Percentiles rank a stretch among this genome's conserved stretches.
Evolutionary conservation across 148 eudicot genomes (phyloP).

Genomic region (Chenopodium quinoa): DNA sequence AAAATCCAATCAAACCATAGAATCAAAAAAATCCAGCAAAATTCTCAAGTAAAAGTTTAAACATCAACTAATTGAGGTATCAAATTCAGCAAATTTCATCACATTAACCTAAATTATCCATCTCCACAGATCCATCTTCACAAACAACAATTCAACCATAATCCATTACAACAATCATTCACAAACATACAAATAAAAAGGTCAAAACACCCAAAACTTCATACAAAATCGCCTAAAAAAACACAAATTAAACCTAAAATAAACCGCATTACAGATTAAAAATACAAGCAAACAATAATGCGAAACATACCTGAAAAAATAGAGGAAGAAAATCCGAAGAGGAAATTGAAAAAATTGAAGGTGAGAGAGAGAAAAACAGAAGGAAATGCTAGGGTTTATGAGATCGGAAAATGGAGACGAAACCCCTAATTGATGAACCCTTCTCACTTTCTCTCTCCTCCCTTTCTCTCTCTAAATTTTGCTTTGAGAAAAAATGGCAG

Average conservation of each 20-base stretch:
- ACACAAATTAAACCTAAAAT: not conserved
- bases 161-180: not conserved
- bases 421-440: not conserved
- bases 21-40: not conserved
- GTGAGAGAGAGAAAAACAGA: slow-evolving; percentile 6
- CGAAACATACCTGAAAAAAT: slow-evolving; percentile 14
- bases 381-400: slow-evolving; percentile 3
- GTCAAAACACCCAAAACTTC: not conserved
- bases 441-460: slow-evolving; percentile 6
- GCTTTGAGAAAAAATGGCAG: not conserved
- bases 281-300: not conserved
- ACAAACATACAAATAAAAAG: not conserved
- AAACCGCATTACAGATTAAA: not conserved
- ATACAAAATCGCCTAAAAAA: not conserved
- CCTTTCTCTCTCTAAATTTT: too few relatives aligned
- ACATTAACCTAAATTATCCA: not conserved
- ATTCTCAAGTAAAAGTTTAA: not conserved
- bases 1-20: not conserved
- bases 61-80: not conserved
- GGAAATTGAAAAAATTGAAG: not conserved
- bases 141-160: not conserved
- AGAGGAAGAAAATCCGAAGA: not conserved
- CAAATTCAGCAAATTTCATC: not conserved
- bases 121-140: slow-evolving; percentile 4
- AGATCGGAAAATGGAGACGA: slow-evolving; percentile 12